phyloP scores from a whole-genome alignment of 768 basidiomycete species.

The Auriscalpium microsporum region DNA sequence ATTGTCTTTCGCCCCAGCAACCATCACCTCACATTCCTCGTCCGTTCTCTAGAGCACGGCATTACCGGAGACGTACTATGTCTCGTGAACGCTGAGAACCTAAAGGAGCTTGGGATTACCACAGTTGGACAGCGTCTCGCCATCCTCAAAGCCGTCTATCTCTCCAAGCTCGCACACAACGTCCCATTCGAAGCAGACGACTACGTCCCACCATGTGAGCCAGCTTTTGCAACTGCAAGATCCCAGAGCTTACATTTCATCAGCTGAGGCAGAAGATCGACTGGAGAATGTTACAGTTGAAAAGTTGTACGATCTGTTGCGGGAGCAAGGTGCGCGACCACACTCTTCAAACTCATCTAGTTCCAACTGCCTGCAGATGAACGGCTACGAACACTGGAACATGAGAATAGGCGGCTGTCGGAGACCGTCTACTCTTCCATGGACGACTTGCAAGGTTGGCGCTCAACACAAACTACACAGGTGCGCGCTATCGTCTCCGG shows the following conservation, averaged over 20 bases:
- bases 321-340: constrained; percentile 57
- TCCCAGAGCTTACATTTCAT: neutral
- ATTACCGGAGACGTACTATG: constrained; percentile 88
- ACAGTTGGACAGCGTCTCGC: constrained; percentile 87
- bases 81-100: constrained; percentile 70
- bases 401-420: constrained; percentile 67
- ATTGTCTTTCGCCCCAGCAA: constrained; percentile 9
- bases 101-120: constrained; percentile 82
- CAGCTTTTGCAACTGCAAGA: neutral
- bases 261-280: constrained; percentile 55
- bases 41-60: constrained; percentile 60
- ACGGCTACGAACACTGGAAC: constrained; percentile 61
- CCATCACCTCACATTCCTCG: constrained; percentile 1
- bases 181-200: constrained; percentile 77
- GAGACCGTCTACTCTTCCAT: constrained; percentile 52
- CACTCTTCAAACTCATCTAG: neutral
- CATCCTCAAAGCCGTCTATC: constrained; percentile 89
- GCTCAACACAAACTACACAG: constrained; percentile 12
- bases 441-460: constrained; percentile 51
- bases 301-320: constrained; percentile 55
- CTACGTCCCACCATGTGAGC: constrained; percentile 85
- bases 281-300: constrained; percentile 51
- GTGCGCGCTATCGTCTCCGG: constrained; percentile 19
- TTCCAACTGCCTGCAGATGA: constrained; percentile 38
- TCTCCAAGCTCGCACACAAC: constrained; percentile 75